A percentile compares a stretch with the other conserved stretches of the same genome.
These are phyloP conservation scores for Lepidium didymum DNA, from an alignment of 345 rosid genomes.

Conservation along the genomic window DNA sequence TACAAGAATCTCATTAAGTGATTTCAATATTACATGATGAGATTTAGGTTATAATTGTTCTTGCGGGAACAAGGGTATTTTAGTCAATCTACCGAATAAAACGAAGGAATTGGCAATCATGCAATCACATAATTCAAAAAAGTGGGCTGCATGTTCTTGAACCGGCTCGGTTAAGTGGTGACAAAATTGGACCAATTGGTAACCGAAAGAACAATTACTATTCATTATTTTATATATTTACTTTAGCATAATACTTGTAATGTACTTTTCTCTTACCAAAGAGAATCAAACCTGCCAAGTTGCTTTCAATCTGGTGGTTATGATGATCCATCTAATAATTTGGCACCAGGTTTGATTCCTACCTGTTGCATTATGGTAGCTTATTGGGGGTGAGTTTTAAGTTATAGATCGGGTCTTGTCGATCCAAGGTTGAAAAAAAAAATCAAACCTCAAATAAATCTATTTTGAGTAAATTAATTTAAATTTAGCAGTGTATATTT, in stretches of 20 bases:
- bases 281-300: too few relatives aligned
- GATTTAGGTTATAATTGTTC: background rate
- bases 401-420: too few relatives aligned
- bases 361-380: too few relatives aligned
- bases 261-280: too few relatives aligned
- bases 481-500: too few relatives aligned
- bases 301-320: too few relatives aligned
- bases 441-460: background rate
- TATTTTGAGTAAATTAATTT: background rate
- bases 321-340: too few relatives aligned
- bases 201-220: background rate
- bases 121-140: background rate
- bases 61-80: background rate
- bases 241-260: too few relatives aligned
- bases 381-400: too few relatives aligned
- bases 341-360: too few relatives aligned
- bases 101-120: conserved; percentile 3
- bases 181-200: background rate
- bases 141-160: conserved; percentile 18
- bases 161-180: conserved; percentile 1
- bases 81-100: background rate
- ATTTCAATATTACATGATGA: background rate
- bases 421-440: too few relatives aligned
- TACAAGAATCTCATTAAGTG: background rate
- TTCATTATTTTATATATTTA: background rate